Percentiles rank a stretch among this genome's conserved stretches.
Conservation (phyloP, 139 green algal genomes). For the Bryopsis sp. region DNA sequence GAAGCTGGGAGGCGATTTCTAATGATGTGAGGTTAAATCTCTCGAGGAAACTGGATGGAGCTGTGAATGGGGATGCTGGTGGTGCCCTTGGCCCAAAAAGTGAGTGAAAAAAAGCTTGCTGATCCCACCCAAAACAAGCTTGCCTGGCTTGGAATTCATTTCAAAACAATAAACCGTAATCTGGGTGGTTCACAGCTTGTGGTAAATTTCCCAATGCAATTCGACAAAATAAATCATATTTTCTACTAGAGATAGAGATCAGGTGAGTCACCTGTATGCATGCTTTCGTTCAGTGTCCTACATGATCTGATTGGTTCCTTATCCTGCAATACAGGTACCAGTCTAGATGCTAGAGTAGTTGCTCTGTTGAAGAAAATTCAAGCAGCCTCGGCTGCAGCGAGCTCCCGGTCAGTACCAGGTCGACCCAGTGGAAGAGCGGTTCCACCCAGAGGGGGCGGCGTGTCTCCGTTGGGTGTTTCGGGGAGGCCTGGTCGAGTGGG, state of each 20-base stretch:
- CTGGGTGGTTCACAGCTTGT: not conserved
- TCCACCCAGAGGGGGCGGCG: no score
- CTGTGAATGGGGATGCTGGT: conserved; percentile 23
- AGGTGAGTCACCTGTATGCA: not conserved
- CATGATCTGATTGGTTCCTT: not conserved
- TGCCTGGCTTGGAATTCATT: conserved; percentile 7
- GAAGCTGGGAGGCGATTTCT: conserved; percentile 68
- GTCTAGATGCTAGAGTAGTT: not conserved
- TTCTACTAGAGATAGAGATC: not conserved
- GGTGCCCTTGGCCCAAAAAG: conserved; percentile 3
- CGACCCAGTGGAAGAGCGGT: not conserved
- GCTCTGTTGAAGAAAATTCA: not conserved
- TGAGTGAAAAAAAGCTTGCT: no score
- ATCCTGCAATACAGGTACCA: conserved; percentile 10
- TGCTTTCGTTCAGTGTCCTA: conserved; percentile 1
- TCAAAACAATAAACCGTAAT: conserved; percentile 32
- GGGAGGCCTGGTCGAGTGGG: no score
- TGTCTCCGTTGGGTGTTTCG: no score
- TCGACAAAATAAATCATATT: not conserved
- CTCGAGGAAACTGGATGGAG: conserved; percentile 52
- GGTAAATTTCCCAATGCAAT: not conserved
- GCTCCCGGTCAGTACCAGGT: not conserved
- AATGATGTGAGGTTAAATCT: conserved; percentile 56
- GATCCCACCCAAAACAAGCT: no score
- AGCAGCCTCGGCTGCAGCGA: not conserved